Percentiles rank a stretch among this genome's conserved stretches.
Conservation (phyloP, 2,329 filamentous ascomycete species). For the Xylariaceae sp. region DNA sequence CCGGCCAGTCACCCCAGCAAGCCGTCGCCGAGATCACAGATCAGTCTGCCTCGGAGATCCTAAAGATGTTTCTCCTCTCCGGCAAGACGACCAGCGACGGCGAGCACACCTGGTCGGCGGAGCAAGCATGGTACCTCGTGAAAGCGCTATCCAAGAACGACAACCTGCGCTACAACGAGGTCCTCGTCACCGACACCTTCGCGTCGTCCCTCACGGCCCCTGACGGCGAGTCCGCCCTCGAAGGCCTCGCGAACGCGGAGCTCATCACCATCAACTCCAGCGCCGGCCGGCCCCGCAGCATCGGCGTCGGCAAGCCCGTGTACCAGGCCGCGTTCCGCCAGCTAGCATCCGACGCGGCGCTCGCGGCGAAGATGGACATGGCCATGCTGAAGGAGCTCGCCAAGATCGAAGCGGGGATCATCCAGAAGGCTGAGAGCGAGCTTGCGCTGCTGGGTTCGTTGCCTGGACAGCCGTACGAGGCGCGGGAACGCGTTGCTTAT, state of each 20-base stretch:
- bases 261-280: conserved; percentile 68
- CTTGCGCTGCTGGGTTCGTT: conserved; percentile 65
- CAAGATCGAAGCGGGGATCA: conserved; percentile 66
- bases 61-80: conserved; percentile 82
- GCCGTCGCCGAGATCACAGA: conserved; percentile 86
- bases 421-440: conserved; percentile 77
- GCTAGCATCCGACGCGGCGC: conserved; percentile 65
- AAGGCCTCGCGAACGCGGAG: conserved; percentile 78
- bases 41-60: conserved; percentile 81
- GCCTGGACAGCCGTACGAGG: conserved; percentile 66
- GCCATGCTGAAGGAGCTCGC: conserved; percentile 64
- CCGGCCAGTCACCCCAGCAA: conserved; percentile 74
- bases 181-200: conserved; percentile 74
- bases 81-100: conserved; percentile 46
- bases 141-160: conserved; percentile 68
- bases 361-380: conserved; percentile 70
- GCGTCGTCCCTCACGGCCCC: conserved; percentile 51
- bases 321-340: conserved; percentile 77
- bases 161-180: conserved; percentile 75
- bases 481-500: conserved; percentile 63
- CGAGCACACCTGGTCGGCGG: conserved; percentile 64
- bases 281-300: conserved; percentile 71
- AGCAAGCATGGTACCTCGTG: conserved; percentile 89
- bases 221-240: conserved; percentile 70
- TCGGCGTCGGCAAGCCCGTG: conserved; percentile 82